Base-by-base conservation (phyloP, 495 filamentous ascomycete genomes). In the Aspergillus bridgeri region DNA sequence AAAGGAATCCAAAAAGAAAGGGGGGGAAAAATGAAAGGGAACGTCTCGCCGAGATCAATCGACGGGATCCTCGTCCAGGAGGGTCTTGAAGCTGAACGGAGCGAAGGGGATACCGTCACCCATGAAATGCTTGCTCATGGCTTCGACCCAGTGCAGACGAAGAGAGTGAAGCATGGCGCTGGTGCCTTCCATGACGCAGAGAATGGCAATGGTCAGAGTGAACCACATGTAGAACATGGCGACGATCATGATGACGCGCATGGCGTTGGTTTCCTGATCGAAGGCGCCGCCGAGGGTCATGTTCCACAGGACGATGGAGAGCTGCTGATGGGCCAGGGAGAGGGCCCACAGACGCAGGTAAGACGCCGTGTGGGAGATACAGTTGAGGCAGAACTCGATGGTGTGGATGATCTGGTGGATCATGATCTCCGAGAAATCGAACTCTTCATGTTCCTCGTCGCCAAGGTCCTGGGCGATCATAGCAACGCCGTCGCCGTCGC, bases 351-450 rank as follows among this genome's bases (percentile, higher is more conserved):
- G 87, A 79, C 94, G 94, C 43, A 99, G 88, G 75, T 99, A 99
- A 6, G 95, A 98, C 9, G 94, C 94, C 4, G 94, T 99, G 76
- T 99, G 94, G 6, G 94, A 98, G 64, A 99, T 93, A 77, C 92
- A 97, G 78, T 98, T 98, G 61, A 99, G 83, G 74, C 94, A 98
- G 77, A 99, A 99, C 79, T 98, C 94, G 65, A 98, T 98, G 21
- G 94, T 98, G 75, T 98, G 94, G 68, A 98, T 98, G 68, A 96
- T 88, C 70, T 99, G 94, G 72, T 99, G 94, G 66, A 99, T 99
- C 90, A 98, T 96, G 61, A 91, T 79, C 64, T 99, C 94, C 33
- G 83, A 80, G 69, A 98, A 98, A 58, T 98, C 94, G 70, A 99
- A 99, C 65, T 98, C 94, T 65, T 91, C 95, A 64, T 96, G 90